These are phyloP conservation scores for Elongisporangium senticosum DNA, from an alignment of 352 stramenopile genomes.

Conservation along the genomic window DNA sequence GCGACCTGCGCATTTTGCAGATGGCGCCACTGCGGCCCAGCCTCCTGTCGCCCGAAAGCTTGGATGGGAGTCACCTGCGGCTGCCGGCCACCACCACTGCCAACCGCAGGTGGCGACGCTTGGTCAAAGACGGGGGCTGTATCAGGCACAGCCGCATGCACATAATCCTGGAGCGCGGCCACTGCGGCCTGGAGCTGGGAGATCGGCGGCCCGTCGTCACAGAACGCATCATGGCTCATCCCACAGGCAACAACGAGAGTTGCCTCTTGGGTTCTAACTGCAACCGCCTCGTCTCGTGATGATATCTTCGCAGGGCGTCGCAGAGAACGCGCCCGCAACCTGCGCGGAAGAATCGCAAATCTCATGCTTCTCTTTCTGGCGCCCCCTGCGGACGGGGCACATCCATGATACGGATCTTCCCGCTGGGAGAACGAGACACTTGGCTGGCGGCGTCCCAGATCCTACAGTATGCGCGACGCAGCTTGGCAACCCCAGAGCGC, in stretches of 20 bases:
- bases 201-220: conserved; percentile 36
- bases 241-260: background rate
- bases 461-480: background rate
- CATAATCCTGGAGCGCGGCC: conserved; percentile 28
- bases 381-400: background rate
- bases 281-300: background rate
- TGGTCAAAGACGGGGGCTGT: background rate
- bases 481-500: background rate
- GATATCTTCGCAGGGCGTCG: background rate
- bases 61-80: conserved; percentile 14
- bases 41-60: conserved; percentile 18
- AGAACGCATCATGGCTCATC: conserved; percentile 35
- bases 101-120: background rate
- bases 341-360: background rate
- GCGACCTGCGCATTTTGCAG: conserved; percentile 18
- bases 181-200: conserved; percentile 31
- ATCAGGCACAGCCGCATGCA: conserved; percentile 17
- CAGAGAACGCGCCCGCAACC: background rate
- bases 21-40: conserved; percentile 18
- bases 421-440: background rate
- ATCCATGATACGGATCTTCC: background rate
- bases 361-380: background rate
- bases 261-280: background rate
- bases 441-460: background rate
- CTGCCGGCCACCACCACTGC: background rate